Conservation (phyloP, 1,284 basidiomycete species). For the Irpex sp. region DNA sequence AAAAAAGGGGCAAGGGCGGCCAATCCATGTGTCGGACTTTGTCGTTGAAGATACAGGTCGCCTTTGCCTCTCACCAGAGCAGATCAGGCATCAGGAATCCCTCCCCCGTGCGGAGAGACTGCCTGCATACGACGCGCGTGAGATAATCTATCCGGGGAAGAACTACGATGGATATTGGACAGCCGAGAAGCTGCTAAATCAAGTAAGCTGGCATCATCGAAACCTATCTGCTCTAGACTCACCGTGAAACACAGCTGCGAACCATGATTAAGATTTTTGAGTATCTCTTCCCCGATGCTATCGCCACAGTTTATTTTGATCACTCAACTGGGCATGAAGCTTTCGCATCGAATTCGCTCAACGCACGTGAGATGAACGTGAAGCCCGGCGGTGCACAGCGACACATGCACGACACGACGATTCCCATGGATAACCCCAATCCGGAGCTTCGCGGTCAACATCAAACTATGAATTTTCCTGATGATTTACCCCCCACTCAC, state of each 20-base stretch:
- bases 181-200: conserved; percentile 10
- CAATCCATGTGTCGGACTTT: conserved; percentile 26
- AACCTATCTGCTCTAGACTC: no score
- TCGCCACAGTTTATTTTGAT: conserved; percentile 14
- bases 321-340: conserved; percentile 19
- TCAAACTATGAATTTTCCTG: conserved; percentile 6
- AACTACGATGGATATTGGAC: conserved; percentile 6
- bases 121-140: not conserved
- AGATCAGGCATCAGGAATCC: conserved; percentile 15
- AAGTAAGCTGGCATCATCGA: conserved; percentile 12
- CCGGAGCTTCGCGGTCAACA: not conserved
- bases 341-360: conserved; percentile 18
- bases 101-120: not conserved
- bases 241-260: no score
- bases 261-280: not conserved
- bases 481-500: conserved; percentile 14
- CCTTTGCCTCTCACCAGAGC: conserved; percentile 13
- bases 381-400: conserved; percentile 19
- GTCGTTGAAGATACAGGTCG: conserved; percentile 21
- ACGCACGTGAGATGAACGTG: conserved; percentile 21
- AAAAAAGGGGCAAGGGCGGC: conserved; percentile 23
- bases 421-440: conserved; percentile 16
- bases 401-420: conserved; percentile 14
- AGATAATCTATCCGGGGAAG: conserved; percentile 5
- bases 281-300: not conserved